Conservation (phyloP, 2,329 filamentous ascomycete species). For the Exophiala viscosa region DNA sequence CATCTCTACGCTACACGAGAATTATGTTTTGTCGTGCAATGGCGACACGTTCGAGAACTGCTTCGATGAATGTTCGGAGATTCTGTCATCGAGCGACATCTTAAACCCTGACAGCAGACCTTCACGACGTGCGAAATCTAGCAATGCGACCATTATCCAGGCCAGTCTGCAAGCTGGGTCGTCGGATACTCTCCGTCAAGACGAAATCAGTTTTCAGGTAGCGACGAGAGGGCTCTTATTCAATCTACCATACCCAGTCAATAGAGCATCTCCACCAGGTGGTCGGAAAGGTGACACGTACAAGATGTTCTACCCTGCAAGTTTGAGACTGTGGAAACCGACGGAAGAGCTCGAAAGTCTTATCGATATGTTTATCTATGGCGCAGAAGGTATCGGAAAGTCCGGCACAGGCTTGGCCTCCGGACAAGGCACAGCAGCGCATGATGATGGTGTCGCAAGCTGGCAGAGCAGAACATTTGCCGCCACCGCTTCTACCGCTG, state of each 20-base stretch:
- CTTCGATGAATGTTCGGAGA: conserved; percentile 79
- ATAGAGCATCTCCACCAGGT: conserved; percentile 49
- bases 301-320: conserved; percentile 90
- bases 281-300: conserved; percentile 56
- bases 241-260: conserved; percentile 79
- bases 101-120: conserved; percentile 64
- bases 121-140: conserved; percentile 26
- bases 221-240: conserved; percentile 84
- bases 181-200: conserved; percentile 76
- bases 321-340: conserved; percentile 75
- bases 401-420: conserved; percentile 39
- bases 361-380: conserved; percentile 65
- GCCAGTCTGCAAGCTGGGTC: conserved; percentile 52
- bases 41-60: conserved; percentile 67
- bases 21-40: conserved; percentile 83
- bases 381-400: conserved; percentile 42
- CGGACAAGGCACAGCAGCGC: conserved; percentile 37
- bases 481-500: neutral
- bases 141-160: conserved; percentile 16
- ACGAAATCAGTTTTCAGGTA: conserved; percentile 90
- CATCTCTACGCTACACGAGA: conserved; percentile 85
- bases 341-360: conserved; percentile 76
- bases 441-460: conserved; percentile 34
- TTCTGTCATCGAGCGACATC: conserved; percentile 82
- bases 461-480: conserved; percentile 32